Base-by-base conservation (phyloP, 208 protist genomes). In the Angomonas deanei region DNA sequence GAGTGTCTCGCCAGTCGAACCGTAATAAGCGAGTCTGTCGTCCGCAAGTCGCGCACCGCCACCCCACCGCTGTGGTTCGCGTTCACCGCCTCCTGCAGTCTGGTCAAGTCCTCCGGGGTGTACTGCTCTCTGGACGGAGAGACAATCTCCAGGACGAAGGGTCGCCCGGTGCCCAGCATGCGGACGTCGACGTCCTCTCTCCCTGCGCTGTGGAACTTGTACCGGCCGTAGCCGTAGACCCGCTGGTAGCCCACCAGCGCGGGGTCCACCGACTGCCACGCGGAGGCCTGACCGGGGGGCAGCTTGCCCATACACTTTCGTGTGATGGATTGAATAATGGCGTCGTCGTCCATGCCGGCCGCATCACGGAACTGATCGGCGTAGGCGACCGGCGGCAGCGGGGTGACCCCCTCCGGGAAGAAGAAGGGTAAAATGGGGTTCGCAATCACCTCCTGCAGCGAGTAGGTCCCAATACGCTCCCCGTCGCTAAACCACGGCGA, bases 171-270 rank as follows among this genome's bases (percentile, higher is more conserved):
- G 47, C 94, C 94, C 8, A 97, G 80, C 96, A 98, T 98, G 39
- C 96, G 84, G 48, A 98, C 96, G 69, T 98, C 94, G 54, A 97
- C 80, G 65, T 98, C 96, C 72, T 98, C 94, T 49, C 96, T 82
- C 11, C 96, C 96, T 28, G 93, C 84, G 58, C 91, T 96, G 70
- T 96, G 86, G 66, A 97, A 97, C 69, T 92, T 92, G 79, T 93
- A 96, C 34, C 83, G 70, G 34, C 77, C 85, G 61, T 84, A 89
- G 33, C 88, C 88, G 47, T 86, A 88, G 34, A 92, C 84, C 19
- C 77, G 34, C 49, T 82, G 34, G n/a, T 67, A 72, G 30, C 66
- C 66, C n/a, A 61, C 72, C 33, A 67, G 50, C 1, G 54, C 60
- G 39, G 46, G 65, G 42, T 65, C 70, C 19, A 74, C 77, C 26